These are phyloP conservation scores for Citrus cavaleriei DNA, from an alignment of 345 rosid genomes.

Conservation along the genomic window DNA sequence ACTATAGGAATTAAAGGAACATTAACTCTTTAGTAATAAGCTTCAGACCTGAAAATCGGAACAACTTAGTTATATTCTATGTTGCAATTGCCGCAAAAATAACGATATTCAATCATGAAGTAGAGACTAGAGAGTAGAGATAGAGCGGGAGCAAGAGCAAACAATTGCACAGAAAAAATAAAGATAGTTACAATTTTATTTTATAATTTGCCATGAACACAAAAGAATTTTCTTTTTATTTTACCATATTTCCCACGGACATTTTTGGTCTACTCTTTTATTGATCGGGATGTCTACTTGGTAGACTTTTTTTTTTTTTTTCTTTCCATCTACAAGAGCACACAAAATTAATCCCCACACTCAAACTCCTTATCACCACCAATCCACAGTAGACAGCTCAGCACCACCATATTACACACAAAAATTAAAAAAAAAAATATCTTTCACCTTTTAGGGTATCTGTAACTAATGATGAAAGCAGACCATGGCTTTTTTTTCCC, in stretches of 20 bases:
- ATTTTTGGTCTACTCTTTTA: conserved; percentile 6
- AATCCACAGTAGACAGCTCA: conserved; percentile 15
- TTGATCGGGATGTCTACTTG: conserved; percentile 14
- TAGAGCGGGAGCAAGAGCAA: not conserved
- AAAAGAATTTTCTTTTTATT: conserved; percentile 9
- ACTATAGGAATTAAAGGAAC: too few relatives aligned
- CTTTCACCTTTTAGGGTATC: not conserved
- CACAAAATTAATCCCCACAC: conserved; percentile 6
- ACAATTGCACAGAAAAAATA: not conserved
- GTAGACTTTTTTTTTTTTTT: not conserved
- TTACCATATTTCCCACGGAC: conserved; percentile 12
- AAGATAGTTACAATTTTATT: conserved; percentile 13
- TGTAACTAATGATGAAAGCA: conserved; percentile 8
- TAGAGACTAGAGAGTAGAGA: too few relatives aligned
- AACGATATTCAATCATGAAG: too few relatives aligned
- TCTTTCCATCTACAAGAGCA: conserved; percentile 1
- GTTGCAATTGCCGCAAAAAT: too few relatives aligned
- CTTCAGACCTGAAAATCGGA: too few relatives aligned
- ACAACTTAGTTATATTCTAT: too few relatives aligned
- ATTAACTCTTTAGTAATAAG: too few relatives aligned
- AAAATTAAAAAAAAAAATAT: not conserved
- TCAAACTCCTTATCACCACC: conserved; percentile 2
- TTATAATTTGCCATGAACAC: not conserved
- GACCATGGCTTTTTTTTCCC: not conserved
- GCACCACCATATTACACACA: conserved; percentile 14